Evolutionary conservation across 1,284 basidiomycete genomes (phyloP).

Genomic region (Moesziomyces antarcticus): DNA sequence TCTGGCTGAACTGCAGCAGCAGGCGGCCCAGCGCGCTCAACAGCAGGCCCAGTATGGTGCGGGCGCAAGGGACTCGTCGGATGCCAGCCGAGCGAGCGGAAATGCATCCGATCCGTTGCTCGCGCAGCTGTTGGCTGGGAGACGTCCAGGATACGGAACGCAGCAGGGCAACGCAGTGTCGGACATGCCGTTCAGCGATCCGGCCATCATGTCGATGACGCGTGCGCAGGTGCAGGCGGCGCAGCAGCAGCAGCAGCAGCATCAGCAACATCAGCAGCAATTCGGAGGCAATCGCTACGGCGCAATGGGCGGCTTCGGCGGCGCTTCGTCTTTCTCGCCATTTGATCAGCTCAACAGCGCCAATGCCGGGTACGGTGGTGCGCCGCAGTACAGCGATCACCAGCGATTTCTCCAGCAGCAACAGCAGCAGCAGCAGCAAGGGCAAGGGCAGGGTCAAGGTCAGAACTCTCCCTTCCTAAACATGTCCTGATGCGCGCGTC

Average conservation of each 20-base stretch:
- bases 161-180: slow-evolving; percentile 18
- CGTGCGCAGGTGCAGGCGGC: slow-evolving; percentile 51
- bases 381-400: slow-evolving; percentile 30
- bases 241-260: slow-evolving; percentile 52
- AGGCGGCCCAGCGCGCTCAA: slow-evolving; percentile 42
- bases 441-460: slow-evolving; percentile 30
- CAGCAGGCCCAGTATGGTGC: slow-evolving; percentile 36
- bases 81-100: slow-evolving; percentile 27
- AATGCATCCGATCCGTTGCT: slow-evolving; percentile 55
- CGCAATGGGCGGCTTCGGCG: slow-evolving; percentile 29
- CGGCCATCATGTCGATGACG: slow-evolving; percentile 60
- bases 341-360: slow-evolving; percentile 40
- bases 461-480: slow-evolving; percentile 22
- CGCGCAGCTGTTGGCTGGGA: slow-evolving; percentile 60
- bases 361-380: slow-evolving; percentile 26
- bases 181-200: slow-evolving; percentile 52
- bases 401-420: slow-evolving; percentile 40
- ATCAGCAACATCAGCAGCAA: slow-evolving; percentile 39
- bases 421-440: slow-evolving; percentile 31
- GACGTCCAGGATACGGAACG: slow-evolving; percentile 29
- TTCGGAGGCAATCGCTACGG: slow-evolving; percentile 41
- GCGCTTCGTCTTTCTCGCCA: slow-evolving; percentile 35
- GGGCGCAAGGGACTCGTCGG: slow-evolving; percentile 16
- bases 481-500: slow-evolving; percentile 22
- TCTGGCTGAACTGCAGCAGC: slow-evolving; percentile 48